These are phyloP conservation scores for Irpex rosettiformis DNA, from an alignment of 1,284 basidiomycete genomes.

Conservation along the genomic window DNA sequence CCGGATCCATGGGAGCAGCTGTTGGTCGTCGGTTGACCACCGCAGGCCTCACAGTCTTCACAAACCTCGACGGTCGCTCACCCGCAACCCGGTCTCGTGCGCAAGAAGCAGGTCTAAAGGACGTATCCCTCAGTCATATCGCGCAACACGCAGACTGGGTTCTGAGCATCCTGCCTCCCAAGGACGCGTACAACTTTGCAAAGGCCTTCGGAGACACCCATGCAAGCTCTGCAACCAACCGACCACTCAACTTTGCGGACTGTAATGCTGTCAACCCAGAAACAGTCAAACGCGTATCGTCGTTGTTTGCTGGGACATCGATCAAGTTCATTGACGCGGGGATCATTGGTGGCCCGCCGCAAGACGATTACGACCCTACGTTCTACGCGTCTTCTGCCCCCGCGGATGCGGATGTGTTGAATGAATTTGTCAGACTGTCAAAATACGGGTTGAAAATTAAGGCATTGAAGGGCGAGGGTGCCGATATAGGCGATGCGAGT, in stretches of 20 bases:
- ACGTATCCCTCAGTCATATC: slow-evolving; percentile 44
- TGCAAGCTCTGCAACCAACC: not conserved
- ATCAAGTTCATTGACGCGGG: slow-evolving; percentile 53
- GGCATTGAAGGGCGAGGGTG: slow-evolving; percentile 42
- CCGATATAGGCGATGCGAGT: slow-evolving; percentile 53
- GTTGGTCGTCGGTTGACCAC: slow-evolving; percentile 38
- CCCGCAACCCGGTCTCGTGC: slow-evolving; percentile 42
- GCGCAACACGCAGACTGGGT: slow-evolving; percentile 41
- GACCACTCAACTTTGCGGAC: slow-evolving; percentile 40
- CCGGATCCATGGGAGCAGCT: slow-evolving; percentile 42
- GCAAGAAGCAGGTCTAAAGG: slow-evolving; percentile 48
- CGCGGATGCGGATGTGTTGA: slow-evolving; percentile 35
- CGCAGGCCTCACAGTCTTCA: slow-evolving; percentile 37
- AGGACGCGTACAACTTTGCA: slow-evolving; percentile 48
- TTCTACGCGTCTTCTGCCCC: slow-evolving; percentile 48
- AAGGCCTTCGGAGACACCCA: slow-evolving; percentile 34
- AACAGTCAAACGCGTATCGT: slow-evolving; percentile 45
- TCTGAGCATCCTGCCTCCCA: slow-evolving; percentile 56
- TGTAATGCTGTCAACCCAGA: slow-evolving; percentile 57
- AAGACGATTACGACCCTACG: slow-evolving; percentile 44
- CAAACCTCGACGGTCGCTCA: slow-evolving; percentile 48
- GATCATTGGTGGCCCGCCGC: slow-evolving; percentile 56
- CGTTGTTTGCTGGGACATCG: slow-evolving; percentile 37
- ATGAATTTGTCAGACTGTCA: slow-evolving; percentile 38
- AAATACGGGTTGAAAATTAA: slow-evolving; percentile 45